Conservation (phyloP, 129 eudicot genomes). For the Centrapalus pauciflorus region DNA sequence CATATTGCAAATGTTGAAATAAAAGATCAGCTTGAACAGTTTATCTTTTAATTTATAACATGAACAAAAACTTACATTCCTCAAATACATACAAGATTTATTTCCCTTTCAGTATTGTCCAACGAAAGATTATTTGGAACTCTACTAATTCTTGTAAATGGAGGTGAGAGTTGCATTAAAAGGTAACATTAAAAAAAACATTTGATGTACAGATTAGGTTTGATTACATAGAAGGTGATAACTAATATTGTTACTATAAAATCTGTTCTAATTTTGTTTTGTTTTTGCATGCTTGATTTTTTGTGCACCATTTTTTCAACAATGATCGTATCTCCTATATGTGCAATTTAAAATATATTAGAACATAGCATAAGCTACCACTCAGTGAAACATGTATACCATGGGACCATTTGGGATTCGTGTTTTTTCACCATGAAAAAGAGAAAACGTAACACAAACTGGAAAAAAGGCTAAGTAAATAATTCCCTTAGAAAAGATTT, state of each 20-base stretch:
- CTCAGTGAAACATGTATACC: background rate
- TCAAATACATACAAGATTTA: too few species aligned
- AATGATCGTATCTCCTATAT: too few species aligned
- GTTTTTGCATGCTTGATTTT: too few species aligned
- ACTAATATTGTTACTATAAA: background rate
- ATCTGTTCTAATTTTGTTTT: too few species aligned
- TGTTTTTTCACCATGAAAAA: background rate
- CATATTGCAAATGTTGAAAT: too few species aligned
- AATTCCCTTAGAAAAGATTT: too few species aligned
- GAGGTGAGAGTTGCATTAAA: background rate
- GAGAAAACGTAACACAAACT: background rate
- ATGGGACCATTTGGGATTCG: background rate
- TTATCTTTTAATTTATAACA: background rate
- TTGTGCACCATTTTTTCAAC: too few species aligned
- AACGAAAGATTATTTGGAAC: background rate
- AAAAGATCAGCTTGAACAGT: background rate
- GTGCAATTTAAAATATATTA: too few species aligned
- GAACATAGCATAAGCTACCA: too few species aligned
- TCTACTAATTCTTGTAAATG: background rate
- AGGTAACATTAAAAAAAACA: background rate
- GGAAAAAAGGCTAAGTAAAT: too few species aligned
- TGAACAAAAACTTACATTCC: background rate
- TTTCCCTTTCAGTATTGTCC: background rate
- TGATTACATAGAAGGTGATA: background rate
- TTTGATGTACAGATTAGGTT: background rate